Evolutionary conservation across 345 rosid species (phyloP).

Genomic region (Euphorbia lathyris): DNA sequence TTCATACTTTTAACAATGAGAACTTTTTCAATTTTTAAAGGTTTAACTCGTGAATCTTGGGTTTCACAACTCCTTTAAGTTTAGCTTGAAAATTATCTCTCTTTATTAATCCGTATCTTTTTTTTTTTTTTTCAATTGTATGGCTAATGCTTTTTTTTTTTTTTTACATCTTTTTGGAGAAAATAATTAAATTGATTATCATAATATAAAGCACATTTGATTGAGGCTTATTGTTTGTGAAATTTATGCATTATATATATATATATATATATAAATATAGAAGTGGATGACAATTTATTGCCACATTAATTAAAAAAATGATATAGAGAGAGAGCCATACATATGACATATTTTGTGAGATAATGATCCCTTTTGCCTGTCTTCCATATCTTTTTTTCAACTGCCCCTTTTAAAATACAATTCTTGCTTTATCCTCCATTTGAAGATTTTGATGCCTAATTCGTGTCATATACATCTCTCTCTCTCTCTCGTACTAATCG

Average conservation of each 20-base stretch:
- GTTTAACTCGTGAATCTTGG: too few relatives aligned
- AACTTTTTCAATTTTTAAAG: too few relatives aligned
- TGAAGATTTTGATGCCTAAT: conserved; percentile 25
- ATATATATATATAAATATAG: too few relatives aligned
- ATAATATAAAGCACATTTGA: not conserved
- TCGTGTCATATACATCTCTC: not conserved
- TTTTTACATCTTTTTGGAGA: not conserved
- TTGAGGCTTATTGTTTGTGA: too few relatives aligned
- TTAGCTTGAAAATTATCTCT: too few relatives aligned
- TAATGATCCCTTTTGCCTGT: conserved; percentile 20
- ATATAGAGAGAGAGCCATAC: too few relatives aligned
- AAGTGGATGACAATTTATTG: not conserved
- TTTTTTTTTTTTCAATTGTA: not conserved
- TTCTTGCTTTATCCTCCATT: conserved; percentile 10
- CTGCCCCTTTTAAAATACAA: conserved; percentile 2
- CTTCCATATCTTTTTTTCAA: conserved; percentile 13
- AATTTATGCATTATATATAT: too few relatives aligned
- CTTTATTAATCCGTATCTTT: too few relatives aligned
- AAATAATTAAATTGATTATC: not conserved
- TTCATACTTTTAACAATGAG: too few relatives aligned
- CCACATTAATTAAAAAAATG: not conserved
- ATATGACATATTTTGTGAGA: not conserved
- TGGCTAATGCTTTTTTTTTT: not conserved
- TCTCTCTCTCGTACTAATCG: too few relatives aligned
- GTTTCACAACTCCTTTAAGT: too few relatives aligned